phyloP scores from a whole-genome alignment of 805 yeast genomes.

The Candida sonorensis region DNA sequence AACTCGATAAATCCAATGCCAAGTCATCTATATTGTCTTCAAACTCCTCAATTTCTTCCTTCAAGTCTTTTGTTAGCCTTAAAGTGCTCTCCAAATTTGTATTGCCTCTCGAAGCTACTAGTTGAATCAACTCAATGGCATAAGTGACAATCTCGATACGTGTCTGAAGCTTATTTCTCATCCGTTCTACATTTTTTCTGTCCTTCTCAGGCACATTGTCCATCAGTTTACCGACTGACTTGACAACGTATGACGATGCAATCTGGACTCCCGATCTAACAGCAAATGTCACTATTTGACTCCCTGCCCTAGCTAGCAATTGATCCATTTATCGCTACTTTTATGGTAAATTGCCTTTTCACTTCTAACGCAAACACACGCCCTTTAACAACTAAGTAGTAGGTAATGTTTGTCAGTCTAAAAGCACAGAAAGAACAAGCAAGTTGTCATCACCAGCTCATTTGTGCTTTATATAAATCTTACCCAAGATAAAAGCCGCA shows the following conservation, averaged over 20 bases:
- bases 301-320: slow-evolving; percentile 48
- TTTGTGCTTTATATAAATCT: no score
- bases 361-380: no score
- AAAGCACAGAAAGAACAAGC: no score
- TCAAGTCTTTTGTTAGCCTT: slow-evolving; percentile 46
- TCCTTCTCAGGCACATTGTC: slow-evolving; percentile 50
- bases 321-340: slow-evolving; percentile 30
- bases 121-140: slow-evolving; percentile 60
- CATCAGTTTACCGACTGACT: slow-evolving; percentile 50
- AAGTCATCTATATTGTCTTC: slow-evolving; percentile 41
- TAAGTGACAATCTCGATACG: slow-evolving; percentile 56
- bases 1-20: slow-evolving; percentile 22
- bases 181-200: slow-evolving; percentile 33
- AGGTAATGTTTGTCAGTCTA: no score
- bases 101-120: slow-evolving; percentile 57
- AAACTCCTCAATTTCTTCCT: slow-evolving; percentile 50
- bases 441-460: no score
- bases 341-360: no score
- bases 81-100: slow-evolving; percentile 50
- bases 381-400: no score
- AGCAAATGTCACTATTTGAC: slow-evolving; percentile 75
- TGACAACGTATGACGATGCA: slow-evolving; percentile 68
- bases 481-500: no score
- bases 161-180: slow-evolving; percentile 41
- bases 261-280: slow-evolving; percentile 67